These are phyloP conservation scores for Epichloe typhina DNA, from an alignment of 2,329 filamentous ascomycete species.

Conservation along the genomic window DNA sequence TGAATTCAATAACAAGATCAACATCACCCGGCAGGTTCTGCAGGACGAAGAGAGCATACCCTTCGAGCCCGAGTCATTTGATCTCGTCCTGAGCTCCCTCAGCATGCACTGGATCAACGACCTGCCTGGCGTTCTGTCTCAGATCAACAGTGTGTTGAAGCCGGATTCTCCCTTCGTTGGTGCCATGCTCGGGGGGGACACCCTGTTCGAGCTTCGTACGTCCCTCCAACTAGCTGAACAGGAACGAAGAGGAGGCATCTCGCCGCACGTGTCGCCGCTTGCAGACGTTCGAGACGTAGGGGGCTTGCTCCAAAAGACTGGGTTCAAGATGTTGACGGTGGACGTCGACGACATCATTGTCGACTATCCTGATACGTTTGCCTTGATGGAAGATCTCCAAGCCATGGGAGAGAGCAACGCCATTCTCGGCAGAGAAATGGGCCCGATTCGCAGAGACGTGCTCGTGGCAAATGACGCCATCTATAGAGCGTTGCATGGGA, in stretches of 20 bases:
- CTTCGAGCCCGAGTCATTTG: constrained; percentile 65
- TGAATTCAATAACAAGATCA: constrained; percentile 61
- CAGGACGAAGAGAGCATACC: constrained; percentile 61
- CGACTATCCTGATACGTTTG: constrained; percentile 80
- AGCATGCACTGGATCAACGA: constrained; percentile 98
- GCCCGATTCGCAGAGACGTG: constrained; percentile 66
- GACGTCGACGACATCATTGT: constrained; percentile 96
- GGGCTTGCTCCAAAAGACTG: constrained; percentile 75
- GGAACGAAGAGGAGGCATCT: constrained; percentile 82
- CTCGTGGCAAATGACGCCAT: constrained; percentile 79
- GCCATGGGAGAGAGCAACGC: constrained; percentile 95
- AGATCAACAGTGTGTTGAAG: constrained; percentile 78
- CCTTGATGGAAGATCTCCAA: constrained; percentile 86
- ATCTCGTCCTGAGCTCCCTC: constrained; percentile 78
- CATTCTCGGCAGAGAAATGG: constrained; percentile 71
- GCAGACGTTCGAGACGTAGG: constrained; percentile 89
- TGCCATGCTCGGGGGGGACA: constrained; percentile 89
- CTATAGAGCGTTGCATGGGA: constrained; percentile 76
- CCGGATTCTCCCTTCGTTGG: constrained; percentile 86
- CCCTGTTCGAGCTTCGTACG: constrained; percentile 82
- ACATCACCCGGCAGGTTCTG: constrained; percentile 64
- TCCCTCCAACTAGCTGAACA: constrained; percentile 86
- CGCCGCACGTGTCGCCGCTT: constrained; percentile 78
- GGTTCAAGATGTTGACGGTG: constrained; percentile 91
- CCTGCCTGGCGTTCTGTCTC: constrained; percentile 68